A percentile compares a stretch with the other conserved stretches of the same genome.
Conservation (phyloP, 805 yeast genomes). For the Ogataea trehaloabstinens region DNA sequence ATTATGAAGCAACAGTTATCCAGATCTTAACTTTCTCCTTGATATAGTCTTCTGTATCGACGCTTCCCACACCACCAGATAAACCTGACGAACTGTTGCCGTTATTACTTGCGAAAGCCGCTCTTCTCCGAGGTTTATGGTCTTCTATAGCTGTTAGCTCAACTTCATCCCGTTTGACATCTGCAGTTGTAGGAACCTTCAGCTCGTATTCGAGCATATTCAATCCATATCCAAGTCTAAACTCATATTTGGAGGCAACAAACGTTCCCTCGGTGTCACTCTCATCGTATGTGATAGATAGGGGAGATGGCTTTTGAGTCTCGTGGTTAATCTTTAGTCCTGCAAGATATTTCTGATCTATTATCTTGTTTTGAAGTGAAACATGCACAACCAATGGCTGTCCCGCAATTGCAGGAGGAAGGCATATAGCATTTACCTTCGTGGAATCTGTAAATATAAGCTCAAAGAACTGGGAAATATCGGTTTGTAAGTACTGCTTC, state of each 20-base stretch:
- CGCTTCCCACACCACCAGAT: slow-evolving; percentile 2
- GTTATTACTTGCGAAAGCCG: slow-evolving; percentile 3
- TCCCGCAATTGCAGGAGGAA: slow-evolving; percentile 44
- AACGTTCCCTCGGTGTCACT: slow-evolving; percentile 20
- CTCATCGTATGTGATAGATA: slow-evolving; percentile 34
- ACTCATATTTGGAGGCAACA: slow-evolving; percentile 40
- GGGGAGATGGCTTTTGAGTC: slow-evolving; percentile 41
- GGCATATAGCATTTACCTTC: slow-evolving; percentile 40
- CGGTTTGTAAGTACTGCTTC: slow-evolving; percentile 24
- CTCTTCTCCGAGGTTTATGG: slow-evolving; percentile 13
- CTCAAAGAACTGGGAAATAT: slow-evolving; percentile 24
- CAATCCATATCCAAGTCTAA: slow-evolving; percentile 46
- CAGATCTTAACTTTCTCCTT: slow-evolving; percentile 38
- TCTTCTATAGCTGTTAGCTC: slow-evolving; percentile 7
- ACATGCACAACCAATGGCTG: slow-evolving; percentile 45
- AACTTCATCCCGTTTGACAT: slow-evolving; percentile 1
- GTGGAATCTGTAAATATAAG: slow-evolving; percentile 33
- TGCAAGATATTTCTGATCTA: slow-evolving; percentile 37
- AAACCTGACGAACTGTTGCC: background rate
- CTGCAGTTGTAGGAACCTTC: slow-evolving; percentile 21
- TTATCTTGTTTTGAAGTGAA: slow-evolving; percentile 40
- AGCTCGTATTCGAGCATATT: slow-evolving; percentile 41
- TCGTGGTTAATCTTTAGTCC: slow-evolving; percentile 45
- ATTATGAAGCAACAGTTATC: slow-evolving; percentile 34
- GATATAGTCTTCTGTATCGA: slow-evolving; percentile 14